Evolutionary conservation across 139 green algal genomes (phyloP).

Genomic region (Volvox africanus): DNA sequence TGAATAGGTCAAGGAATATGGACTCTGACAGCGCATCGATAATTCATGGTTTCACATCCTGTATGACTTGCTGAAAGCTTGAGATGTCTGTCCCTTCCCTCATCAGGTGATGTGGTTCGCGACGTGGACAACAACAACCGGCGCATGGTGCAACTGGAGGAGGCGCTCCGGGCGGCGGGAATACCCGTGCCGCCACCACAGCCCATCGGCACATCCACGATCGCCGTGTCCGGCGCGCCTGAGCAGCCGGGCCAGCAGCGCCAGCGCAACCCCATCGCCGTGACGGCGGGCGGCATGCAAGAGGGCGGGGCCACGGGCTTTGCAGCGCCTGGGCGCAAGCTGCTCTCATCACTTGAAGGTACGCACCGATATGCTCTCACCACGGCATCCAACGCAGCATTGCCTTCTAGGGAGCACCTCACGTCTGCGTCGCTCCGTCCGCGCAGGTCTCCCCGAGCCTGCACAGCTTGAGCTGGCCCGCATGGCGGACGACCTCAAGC

Average conservation of each 20-base stretch:
- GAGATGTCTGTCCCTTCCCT: not conserved
- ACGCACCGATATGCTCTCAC: not conserved
- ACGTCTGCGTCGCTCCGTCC: too few species aligned
- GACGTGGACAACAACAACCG: constrained; percentile 5
- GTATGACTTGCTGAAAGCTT: too few species aligned
- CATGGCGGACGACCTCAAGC: constrained; percentile 20
- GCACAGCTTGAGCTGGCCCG: not conserved
- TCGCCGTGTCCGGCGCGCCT: not conserved
- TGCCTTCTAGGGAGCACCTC: too few species aligned
- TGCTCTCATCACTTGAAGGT: not conserved
- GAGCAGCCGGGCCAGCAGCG: not conserved
- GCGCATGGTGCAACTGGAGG: not conserved
- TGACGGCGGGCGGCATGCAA: not conserved
- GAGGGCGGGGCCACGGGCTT: constrained; percentile 6
- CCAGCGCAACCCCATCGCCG: constrained; percentile 33
- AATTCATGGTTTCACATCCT: too few species aligned
- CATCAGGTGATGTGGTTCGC: not conserved
- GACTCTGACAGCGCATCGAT: too few species aligned
- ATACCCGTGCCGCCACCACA: not conserved
- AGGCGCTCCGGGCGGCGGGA: not conserved
- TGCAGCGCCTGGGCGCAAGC: not conserved
- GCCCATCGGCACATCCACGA: not conserved
- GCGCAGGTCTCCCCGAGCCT: constrained; percentile 6
- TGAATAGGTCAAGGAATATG: too few species aligned
- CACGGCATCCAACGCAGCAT: too few species aligned